These are phyloP conservation scores for Aspergillus cavernicola DNA, from an alignment of 495 filamentous ascomycete genomes.

Conservation along the genomic window DNA sequence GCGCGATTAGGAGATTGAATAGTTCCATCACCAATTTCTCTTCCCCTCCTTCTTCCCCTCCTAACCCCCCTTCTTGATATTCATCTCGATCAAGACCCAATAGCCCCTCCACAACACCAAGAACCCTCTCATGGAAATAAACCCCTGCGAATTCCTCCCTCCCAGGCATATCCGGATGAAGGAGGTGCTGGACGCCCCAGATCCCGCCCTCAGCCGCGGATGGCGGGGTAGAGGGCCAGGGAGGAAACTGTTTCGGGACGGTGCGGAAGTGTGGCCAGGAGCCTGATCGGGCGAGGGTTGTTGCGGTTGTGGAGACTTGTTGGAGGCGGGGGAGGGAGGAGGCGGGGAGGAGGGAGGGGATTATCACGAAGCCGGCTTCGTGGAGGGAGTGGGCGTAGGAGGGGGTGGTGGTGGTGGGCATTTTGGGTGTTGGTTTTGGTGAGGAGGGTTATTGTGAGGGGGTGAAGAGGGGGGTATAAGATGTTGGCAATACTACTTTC, in stretches of 20 bases:
- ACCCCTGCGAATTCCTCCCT: conserved; percentile 50
- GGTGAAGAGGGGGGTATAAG: too few species aligned
- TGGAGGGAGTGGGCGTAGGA: conserved; percentile 41
- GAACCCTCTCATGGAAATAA: conserved; percentile 64
- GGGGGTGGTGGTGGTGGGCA: not conserved
- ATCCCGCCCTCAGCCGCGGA: conserved; percentile 58
- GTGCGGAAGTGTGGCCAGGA: conserved; percentile 76
- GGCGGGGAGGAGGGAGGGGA: conserved; percentile 45
- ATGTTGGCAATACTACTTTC: too few species aligned
- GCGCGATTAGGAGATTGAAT: conserved; percentile 73
- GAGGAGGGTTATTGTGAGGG: too few species aligned
- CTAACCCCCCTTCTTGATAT: too few species aligned
- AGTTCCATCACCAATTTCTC: conserved; percentile 70
- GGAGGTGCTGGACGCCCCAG: conserved; percentile 82
- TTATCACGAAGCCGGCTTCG: conserved; percentile 47
- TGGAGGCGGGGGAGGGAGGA: conserved; percentile 46
- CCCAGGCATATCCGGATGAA: conserved; percentile 64
- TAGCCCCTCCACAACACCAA: conserved; percentile 54
- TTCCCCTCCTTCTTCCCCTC: not conserved
- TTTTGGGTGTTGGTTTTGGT: not conserved
- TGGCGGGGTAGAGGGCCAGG: conserved; percentile 56
- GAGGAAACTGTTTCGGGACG: conserved; percentile 82
- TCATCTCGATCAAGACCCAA: conserved; percentile 35
- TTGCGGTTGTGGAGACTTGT: conserved; percentile 48
- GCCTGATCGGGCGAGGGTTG: conserved; percentile 54